phyloP scores from a whole-genome alignment of 2,329 filamentous ascomycete species.

The Hymenoscyphus albidus region DNA sequence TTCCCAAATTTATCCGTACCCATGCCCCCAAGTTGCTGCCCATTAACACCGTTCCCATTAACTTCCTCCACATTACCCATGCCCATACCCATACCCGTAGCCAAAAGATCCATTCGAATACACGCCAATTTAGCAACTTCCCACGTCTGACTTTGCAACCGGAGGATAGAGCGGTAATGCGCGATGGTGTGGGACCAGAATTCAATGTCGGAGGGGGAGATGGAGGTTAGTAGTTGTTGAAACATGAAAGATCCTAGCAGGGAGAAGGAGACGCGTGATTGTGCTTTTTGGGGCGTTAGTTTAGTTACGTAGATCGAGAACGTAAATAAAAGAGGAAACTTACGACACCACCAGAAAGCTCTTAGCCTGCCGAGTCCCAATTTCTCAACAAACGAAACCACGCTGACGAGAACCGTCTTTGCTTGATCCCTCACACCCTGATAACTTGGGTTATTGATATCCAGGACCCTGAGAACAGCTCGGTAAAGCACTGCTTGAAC shows the following conservation, averaged over 20 bases:
- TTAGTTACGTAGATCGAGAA: background rate
- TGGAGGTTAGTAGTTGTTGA: conserved; percentile 26
- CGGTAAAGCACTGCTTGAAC: conserved; percentile 24
- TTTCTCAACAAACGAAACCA: conserved; percentile 27
- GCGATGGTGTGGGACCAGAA: conserved; percentile 28
- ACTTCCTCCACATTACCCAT: conserved; percentile 4
- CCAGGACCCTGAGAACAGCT: conserved; percentile 22
- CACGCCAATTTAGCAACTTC: conserved; percentile 27
- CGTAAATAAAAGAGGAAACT: conserved; percentile 7
- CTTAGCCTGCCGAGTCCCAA: conserved; percentile 22
- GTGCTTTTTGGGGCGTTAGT: conserved; percentile 16
- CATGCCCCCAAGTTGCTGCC: background rate
- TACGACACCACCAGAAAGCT: conserved; percentile 32
- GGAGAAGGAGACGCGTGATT: conserved; percentile 26
- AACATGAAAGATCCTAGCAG: conserved; percentile 28
- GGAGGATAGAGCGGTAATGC: conserved; percentile 25
- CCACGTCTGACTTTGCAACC: conserved; percentile 18
- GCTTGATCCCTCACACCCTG: conserved; percentile 17
- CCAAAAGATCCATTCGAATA: conserved; percentile 26
- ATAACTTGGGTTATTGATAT: conserved; percentile 20
- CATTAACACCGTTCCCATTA: background rate
- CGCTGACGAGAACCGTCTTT: conserved; percentile 15
- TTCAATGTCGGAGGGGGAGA: conserved; percentile 25
- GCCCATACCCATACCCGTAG: conserved; percentile 5
- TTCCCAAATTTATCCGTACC: background rate